Evolutionary conservation across 805 yeast genomes (phyloP).

Genomic region (Crinitomyces ghanaensis): DNA sequence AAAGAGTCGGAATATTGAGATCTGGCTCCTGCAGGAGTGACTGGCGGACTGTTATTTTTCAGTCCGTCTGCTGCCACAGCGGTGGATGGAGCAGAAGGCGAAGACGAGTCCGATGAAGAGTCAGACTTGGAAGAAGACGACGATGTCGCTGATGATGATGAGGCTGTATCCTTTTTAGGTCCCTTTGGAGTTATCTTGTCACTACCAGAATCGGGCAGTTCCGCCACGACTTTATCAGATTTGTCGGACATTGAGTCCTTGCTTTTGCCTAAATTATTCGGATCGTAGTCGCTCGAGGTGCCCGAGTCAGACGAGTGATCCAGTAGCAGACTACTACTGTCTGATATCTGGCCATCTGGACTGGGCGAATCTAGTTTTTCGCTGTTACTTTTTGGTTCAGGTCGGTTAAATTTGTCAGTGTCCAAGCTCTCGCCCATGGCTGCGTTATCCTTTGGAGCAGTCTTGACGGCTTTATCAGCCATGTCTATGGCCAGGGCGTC

Average conservation of each 20-base stretch:
- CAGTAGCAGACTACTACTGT: too few relatives aligned
- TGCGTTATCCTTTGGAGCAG: constrained; percentile 26
- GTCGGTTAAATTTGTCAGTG: constrained; percentile 21
- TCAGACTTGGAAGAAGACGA: constrained; percentile 2
- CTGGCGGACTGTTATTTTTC: too few relatives aligned
- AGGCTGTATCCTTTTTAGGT: not conserved
- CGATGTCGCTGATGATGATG: not conserved
- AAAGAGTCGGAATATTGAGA: too few relatives aligned
- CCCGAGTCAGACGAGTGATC: too few relatives aligned
- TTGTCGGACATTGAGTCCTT: constrained; percentile 18
- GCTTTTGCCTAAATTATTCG: constrained; percentile 24
- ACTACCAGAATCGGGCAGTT: too few relatives aligned
- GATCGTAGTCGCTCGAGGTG: constrained; percentile 28
- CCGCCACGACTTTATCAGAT: constrained; percentile 9
- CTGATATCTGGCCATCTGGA: too few relatives aligned
- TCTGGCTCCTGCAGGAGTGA: too few relatives aligned
- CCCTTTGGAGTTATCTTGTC: constrained; percentile 2
- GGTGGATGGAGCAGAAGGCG: not conserved
- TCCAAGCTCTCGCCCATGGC: constrained; percentile 18
- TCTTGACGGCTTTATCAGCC: constrained; percentile 23
- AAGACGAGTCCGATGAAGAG: constrained; percentile 1
- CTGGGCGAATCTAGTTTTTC: constrained; percentile 18
- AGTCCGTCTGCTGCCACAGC: not conserved
- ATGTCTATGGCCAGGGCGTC: constrained; percentile 17
- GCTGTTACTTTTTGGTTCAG: constrained; percentile 15